These are phyloP conservation scores for Aspergillus sergii DNA, from an alignment of 2,329 filamentous ascomycete genomes.

Conservation along the genomic window DNA sequence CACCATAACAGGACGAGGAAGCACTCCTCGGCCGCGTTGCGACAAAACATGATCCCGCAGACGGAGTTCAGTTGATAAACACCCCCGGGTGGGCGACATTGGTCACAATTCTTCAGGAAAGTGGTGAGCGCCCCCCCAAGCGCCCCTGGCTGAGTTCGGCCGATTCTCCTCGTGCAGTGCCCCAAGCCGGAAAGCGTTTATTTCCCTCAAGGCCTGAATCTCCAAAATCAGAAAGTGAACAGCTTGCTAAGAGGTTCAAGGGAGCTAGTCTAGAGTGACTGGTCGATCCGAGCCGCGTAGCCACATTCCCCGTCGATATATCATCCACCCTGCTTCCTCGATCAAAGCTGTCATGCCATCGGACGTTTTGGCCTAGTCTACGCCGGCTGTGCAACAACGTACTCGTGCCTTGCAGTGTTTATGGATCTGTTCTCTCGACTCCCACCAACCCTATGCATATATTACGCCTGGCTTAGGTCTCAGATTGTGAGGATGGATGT, in stretches of 20 bases:
- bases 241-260: conserved; percentile 68
- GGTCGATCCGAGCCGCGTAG: conserved; percentile 12
- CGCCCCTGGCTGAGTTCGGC: conserved; percentile 52
- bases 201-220: conserved; percentile 40
- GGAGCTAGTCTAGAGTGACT: conserved; percentile 58
- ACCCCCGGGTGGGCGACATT: conserved; percentile 93
- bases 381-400: not conserved
- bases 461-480: not conserved
- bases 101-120: conserved; percentile 89
- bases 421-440: not conserved
- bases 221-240: conserved; percentile 55
- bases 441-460: not conserved
- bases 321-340: not conserved
- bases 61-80: conserved; percentile 80
- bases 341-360: not conserved
- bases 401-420: not conserved
- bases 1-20: conserved; percentile 74
- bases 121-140: conserved; percentile 94
- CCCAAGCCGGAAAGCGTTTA: conserved; percentile 37
- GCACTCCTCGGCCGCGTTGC: conserved; percentile 82
- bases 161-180: conserved; percentile 38
- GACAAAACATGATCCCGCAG: conserved; percentile 75
- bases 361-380: not conserved
- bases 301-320: conserved; percentile 8
- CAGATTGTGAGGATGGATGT: not conserved